Conservation (phyloP, 352 stramenopile species). For the Hyaloperonospora arabidopsidis region DNA sequence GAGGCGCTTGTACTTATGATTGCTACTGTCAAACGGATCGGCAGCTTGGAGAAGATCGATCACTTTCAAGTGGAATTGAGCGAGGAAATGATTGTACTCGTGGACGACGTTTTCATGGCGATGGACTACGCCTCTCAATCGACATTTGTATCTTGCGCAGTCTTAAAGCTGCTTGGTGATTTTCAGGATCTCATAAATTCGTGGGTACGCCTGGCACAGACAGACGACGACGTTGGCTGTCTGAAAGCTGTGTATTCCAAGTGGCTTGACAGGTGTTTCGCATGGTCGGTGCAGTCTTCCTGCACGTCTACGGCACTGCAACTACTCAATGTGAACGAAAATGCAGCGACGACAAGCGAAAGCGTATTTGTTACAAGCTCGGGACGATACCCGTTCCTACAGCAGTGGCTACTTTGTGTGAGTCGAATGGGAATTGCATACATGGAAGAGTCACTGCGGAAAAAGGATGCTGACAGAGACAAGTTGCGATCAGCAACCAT, state of each 20-base stretch:
- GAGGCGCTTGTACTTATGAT: conserved; percentile 32
- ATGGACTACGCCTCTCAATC: conserved; percentile 25
- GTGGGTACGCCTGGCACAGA: conserved; percentile 7
- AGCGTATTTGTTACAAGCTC: conserved; percentile 30
- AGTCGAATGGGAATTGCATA: conserved; percentile 22
- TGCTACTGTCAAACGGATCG: conserved; percentile 21
- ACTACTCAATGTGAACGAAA: conserved; percentile 15
- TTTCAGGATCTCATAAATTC: conserved; percentile 21
- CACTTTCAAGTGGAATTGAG: conserved; percentile 5
- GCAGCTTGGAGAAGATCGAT: neutral
- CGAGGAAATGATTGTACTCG: conserved; percentile 15
- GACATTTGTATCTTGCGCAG: conserved; percentile 39
- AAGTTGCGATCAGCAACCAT: neutral
- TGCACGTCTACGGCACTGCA: conserved; percentile 24
- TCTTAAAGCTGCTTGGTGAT: conserved; percentile 28
- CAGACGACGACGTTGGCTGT: neutral
- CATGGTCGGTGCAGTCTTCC: conserved; percentile 21
- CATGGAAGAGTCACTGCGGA: conserved; percentile 5
- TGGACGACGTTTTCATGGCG: conserved; percentile 12
- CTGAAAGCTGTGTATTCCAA: conserved; percentile 3
- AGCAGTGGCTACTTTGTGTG: conserved; percentile 46
- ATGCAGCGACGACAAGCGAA: conserved; percentile 18
- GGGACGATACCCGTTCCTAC: conserved; percentile 44
- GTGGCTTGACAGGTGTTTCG: conserved; percentile 23
- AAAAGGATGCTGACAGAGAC: neutral